phyloP scores from a whole-genome alignment of 805 yeast species.

The Monosporozyma siamensis region DNA sequence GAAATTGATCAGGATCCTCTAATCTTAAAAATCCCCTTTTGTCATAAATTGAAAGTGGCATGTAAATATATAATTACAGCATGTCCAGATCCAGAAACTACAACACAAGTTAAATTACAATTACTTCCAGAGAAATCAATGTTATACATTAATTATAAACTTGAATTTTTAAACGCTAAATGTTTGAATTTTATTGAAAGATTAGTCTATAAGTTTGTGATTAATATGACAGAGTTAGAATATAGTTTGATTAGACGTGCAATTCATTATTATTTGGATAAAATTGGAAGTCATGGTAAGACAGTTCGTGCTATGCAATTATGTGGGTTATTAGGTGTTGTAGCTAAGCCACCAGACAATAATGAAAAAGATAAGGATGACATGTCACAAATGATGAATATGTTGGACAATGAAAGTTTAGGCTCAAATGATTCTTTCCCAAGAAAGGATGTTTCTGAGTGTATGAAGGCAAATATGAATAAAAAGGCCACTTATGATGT shows the following conservation, averaged over 20 bases:
- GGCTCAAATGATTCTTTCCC: neutral
- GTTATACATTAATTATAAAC: slow-evolving; percentile 9
- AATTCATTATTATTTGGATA: slow-evolving; percentile 18
- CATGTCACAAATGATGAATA: neutral
- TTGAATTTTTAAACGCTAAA: slow-evolving; percentile 7
- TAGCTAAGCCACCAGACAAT: slow-evolving; percentile 4
- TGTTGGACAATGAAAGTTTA: neutral
- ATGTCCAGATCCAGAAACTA: slow-evolving; percentile 7
- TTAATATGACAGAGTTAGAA: slow-evolving; percentile 7
- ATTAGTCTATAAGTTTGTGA: slow-evolving; percentile 5
- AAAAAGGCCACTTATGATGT: slow-evolving; percentile 8
- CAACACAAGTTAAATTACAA: slow-evolving; percentile 3
- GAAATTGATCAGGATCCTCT: slow-evolving; percentile 45
- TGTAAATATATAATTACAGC: slow-evolving; percentile 20
- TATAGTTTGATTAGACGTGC: slow-evolving; percentile 8
- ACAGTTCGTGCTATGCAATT: slow-evolving; percentile 44
- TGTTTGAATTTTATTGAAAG: slow-evolving; percentile 8
- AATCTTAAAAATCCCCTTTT: slow-evolving; percentile 38
- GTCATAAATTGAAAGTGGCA: slow-evolving; percentile 32
- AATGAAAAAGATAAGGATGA: no score
- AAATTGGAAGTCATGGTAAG: slow-evolving; percentile 36
- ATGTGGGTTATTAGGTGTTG: slow-evolving; percentile 53
- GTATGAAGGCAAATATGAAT: slow-evolving; percentile 3
- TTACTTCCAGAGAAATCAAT: slow-evolving; percentile 6
- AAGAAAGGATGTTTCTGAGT: neutral